Percentiles rank a stretch among this genome's conserved stretches.
These are phyloP conservation scores for Westerdykella ornata DNA, from an alignment of 2,329 filamentous ascomycete genomes.

Conservation along the genomic window DNA sequence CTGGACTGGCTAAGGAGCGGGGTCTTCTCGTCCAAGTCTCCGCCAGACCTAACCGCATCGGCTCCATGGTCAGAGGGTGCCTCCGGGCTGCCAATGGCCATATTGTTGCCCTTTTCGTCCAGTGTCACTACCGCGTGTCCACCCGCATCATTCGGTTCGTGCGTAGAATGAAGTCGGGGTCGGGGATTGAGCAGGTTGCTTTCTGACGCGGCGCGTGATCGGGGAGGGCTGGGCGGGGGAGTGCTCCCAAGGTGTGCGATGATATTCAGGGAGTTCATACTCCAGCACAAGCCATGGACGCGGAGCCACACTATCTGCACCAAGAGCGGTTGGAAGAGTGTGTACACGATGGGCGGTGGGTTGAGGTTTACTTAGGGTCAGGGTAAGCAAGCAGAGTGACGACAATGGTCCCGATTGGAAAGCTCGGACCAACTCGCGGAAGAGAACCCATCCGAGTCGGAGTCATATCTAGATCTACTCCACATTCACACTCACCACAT, in stretches of 20 bases:
- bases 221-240: conserved; percentile 45
- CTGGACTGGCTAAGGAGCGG: conserved; percentile 51
- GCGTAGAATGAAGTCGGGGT: conserved; percentile 17
- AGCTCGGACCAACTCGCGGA: neutral
- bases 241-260: conserved; percentile 67
- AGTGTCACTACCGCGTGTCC: conserved; percentile 17
- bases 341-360: too few species aligned
- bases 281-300: conserved; percentile 47
- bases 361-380: too few species aligned
- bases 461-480: neutral
- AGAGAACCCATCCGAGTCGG: neutral
- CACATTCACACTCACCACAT: neutral
- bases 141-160: conserved; percentile 32
- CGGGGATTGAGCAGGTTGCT: conserved; percentile 38
- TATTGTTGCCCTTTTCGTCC: conserved; percentile 27
- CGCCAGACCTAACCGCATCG: conserved; percentile 26
- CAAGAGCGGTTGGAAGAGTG: neutral
- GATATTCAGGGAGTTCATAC: conserved; percentile 96
- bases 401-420: neutral
- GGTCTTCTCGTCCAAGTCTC: conserved; percentile 56
- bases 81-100: conserved; percentile 19
- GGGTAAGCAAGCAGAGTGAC: too few species aligned
- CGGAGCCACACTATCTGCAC: neutral
- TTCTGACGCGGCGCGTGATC: conserved; percentile 51
- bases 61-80: conserved; percentile 17